Percentiles rank a stretch among this genome's conserved stretches.
Conservation (phyloP, 495 filamentous ascomycete genomes). For the Neurospora hispaniola region DNA sequence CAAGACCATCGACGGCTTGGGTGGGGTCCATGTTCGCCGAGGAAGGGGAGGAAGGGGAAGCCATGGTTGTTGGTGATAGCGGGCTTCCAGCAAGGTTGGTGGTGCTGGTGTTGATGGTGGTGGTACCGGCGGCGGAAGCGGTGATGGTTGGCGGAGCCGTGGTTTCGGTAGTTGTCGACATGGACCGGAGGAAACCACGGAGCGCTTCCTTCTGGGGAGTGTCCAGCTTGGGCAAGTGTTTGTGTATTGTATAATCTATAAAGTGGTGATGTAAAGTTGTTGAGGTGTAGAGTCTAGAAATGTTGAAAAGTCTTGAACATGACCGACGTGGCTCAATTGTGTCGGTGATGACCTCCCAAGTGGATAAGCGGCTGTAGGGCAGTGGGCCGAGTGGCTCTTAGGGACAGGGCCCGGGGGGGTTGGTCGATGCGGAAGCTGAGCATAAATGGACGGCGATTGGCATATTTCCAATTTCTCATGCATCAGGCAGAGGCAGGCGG, state of each 20-base stretch:
- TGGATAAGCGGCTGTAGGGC: background rate
- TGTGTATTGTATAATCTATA: too few species aligned
- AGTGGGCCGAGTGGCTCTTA: background rate
- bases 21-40: slow-evolving; percentile 10
- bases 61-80: background rate
- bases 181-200: background rate
- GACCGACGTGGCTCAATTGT: background rate
- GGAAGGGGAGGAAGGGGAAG: background rate
- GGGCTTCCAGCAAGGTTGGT: background rate
- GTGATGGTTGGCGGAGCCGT: background rate
- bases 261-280: background rate
- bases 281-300: too few species aligned
- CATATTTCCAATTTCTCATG: background rate
- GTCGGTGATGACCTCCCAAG: background rate
- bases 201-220: background rate
- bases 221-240: background rate
- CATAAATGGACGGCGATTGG: background rate
- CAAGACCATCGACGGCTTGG: slow-evolving; percentile 25
- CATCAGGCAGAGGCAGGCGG: background rate
- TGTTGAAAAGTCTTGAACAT: background rate
- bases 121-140: background rate
- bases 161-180: background rate
- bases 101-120: background rate
- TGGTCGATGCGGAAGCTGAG: background rate
- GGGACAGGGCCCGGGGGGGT: background rate